Conservation (phyloP, 805 yeast genomes). For the Wickerhamomyces chambardii region DNA sequence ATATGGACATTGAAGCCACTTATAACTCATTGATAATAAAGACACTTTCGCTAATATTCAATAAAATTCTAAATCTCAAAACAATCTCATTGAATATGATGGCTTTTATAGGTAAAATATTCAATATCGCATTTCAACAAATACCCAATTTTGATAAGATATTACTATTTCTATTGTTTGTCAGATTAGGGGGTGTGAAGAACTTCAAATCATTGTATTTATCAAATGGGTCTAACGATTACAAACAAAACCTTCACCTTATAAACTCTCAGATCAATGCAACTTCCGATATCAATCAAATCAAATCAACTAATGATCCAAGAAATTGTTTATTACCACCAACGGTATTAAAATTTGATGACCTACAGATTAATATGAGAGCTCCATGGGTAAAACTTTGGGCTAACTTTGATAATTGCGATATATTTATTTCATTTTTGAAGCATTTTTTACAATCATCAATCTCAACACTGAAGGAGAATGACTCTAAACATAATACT, state of each 20-base stretch:
- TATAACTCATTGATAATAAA: background rate
- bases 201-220: too few species aligned
- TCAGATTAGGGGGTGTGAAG: conserved; percentile 37
- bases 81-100: too few species aligned
- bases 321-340: conserved; percentile 31
- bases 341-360: conserved; percentile 31
- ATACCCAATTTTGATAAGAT: conserved; percentile 42
- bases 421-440: conserved; percentile 50
- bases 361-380: conserved; percentile 32
- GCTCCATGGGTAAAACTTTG: conserved; percentile 65
- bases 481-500: background rate
- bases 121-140: conserved; percentile 43
- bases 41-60: conserved; percentile 1
- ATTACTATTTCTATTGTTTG: conserved; percentile 44
- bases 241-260: too few species aligned
- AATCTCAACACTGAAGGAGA: too few species aligned
- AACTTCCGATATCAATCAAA: too few species aligned
- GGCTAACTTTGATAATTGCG: conserved; percentile 42
- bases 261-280: too few species aligned
- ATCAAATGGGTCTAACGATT: too few species aligned
- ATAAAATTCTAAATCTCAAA: background rate
- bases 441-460: conserved; percentile 37
- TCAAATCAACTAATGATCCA: background rate
- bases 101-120: conserved; percentile 52
- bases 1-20: too few species aligned